phyloP scores from a whole-genome alignment of 1,284 basidiomycete genomes.

The Veloboletus limbatus region DNA sequence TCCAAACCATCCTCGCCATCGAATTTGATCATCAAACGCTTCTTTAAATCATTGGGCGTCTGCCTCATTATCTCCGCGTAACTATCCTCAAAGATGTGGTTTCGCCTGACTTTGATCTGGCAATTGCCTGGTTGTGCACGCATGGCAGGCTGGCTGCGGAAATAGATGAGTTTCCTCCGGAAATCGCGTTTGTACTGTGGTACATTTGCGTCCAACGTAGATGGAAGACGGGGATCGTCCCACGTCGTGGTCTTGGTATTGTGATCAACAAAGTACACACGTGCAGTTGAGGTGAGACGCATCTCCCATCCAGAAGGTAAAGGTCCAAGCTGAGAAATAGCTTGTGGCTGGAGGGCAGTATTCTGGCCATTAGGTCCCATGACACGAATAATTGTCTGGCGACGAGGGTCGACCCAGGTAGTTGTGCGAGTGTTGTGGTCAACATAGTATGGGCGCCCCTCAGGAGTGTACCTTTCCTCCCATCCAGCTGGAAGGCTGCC shows the following conservation, averaged over 20 bases:
- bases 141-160: slow-evolving; percentile 92
- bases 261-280: slow-evolving; percentile 96
- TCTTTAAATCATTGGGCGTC: slow-evolving; percentile 91
- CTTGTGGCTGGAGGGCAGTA: slow-evolving; percentile 78
- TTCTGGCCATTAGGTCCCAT: slow-evolving; percentile 87
- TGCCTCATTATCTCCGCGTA: slow-evolving; percentile 97
- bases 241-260: slow-evolving; percentile 98
- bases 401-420: slow-evolving; percentile 93
- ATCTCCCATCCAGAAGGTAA: slow-evolving; percentile 96
- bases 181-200: slow-evolving; percentile 98
- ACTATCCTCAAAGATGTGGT: slow-evolving; percentile 93
- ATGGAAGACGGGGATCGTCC: slow-evolving; percentile 92
- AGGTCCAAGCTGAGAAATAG: slow-evolving; percentile 88
- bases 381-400: slow-evolving; percentile 86
- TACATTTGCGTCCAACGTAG: slow-evolving; percentile 82
- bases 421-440: slow-evolving; percentile 94
- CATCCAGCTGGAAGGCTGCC: slow-evolving; percentile 89
- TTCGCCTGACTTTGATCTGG: slow-evolving; percentile 90
- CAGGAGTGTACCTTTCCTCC: slow-evolving; percentile 95
- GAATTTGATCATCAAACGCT: slow-evolving; percentile 96
- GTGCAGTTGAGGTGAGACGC: slow-evolving; percentile 90
- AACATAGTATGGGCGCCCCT: slow-evolving; percentile 92
- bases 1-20: slow-evolving; percentile 95
- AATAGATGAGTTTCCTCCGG: slow-evolving; percentile 93
- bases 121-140: slow-evolving; percentile 88